These are phyloP conservation scores for Zea luxurians DNA, from an alignment of 176 grass and related monocot genomes.

Conservation along the genomic window DNA sequence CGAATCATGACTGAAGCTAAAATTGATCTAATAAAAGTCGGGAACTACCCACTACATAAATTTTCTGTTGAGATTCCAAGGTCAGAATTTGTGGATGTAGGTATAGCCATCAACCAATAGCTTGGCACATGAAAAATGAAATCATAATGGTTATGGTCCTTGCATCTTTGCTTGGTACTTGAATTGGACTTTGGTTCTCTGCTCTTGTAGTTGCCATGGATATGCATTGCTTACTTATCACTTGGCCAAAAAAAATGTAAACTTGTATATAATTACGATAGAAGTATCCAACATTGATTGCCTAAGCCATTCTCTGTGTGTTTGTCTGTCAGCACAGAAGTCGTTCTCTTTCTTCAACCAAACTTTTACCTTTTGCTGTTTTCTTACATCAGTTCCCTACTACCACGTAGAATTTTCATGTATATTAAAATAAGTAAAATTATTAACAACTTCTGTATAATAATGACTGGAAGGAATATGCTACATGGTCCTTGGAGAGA, in stretches of 20 bases:
- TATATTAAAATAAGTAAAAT: neutral
- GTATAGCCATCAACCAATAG: neutral
- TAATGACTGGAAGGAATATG: slow-evolving; percentile 80
- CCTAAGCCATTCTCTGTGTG: neutral
- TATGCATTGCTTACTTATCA: neutral
- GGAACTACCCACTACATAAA: neutral
- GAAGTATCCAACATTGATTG: slow-evolving; percentile 1
- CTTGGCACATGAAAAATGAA: neutral
- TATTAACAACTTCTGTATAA: slow-evolving; percentile 21
- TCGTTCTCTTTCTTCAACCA: slow-evolving; percentile 4
- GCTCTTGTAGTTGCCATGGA: neutral
- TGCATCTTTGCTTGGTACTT: neutral
- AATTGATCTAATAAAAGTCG: neutral
- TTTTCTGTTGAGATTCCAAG: neutral
- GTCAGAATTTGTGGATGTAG: neutral
- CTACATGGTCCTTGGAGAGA: slow-evolving; percentile 98
- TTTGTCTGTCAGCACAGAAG: neutral
- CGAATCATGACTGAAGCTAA: neutral
- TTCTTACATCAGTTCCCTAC: neutral
- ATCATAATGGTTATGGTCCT: neutral
- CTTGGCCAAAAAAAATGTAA: neutral
- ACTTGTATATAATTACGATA: neutral
- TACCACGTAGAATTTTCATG: slow-evolving; percentile 1
- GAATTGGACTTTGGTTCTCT: neutral
- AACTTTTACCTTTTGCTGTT: neutral